Evolutionary conservation across 306 rosid genomes (phyloP).

Genomic region (Luffa acutangula): DNA sequence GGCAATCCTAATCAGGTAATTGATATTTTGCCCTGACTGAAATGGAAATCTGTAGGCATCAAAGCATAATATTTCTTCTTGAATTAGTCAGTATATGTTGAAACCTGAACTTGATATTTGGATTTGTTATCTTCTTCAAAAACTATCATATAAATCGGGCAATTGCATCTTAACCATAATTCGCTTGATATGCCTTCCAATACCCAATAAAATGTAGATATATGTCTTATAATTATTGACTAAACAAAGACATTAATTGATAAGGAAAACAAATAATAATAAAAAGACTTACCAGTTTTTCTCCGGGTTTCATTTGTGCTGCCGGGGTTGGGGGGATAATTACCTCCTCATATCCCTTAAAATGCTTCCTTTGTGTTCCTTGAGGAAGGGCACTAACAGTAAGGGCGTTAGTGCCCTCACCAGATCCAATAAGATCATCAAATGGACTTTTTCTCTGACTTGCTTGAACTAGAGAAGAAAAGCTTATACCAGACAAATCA

Average conservation of each 20-base stretch:
- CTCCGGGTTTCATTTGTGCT: slow-evolving; percentile 92
- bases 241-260: not conserved
- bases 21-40: not conserved
- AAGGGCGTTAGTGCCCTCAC: slow-evolving; percentile 40
- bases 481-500: slow-evolving; percentile 51
- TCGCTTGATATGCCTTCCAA: not conserved
- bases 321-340: slow-evolving; percentile 74
- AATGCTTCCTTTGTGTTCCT: slow-evolving; percentile 77
- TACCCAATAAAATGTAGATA: not conserved
- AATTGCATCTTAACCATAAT: not conserved
- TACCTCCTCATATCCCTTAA: slow-evolving; percentile 85
- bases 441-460: slow-evolving; percentile 61
- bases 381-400: slow-evolving; percentile 87
- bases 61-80: not conserved
- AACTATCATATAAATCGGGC: not conserved
- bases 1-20: not conserved
- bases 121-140: not conserved
- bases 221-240: not conserved
- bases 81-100: not conserved
- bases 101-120: no score
- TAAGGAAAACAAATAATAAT: not conserved
- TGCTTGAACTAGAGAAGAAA: slow-evolving; percentile 82
- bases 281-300: slow-evolving; percentile 60
- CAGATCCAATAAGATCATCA: slow-evolving; percentile 69
- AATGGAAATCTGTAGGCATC: not conserved